These are phyloP conservation scores for Podospora anserina DNA, from an alignment of 495 filamentous ascomycete species.

Conservation along the genomic window DNA sequence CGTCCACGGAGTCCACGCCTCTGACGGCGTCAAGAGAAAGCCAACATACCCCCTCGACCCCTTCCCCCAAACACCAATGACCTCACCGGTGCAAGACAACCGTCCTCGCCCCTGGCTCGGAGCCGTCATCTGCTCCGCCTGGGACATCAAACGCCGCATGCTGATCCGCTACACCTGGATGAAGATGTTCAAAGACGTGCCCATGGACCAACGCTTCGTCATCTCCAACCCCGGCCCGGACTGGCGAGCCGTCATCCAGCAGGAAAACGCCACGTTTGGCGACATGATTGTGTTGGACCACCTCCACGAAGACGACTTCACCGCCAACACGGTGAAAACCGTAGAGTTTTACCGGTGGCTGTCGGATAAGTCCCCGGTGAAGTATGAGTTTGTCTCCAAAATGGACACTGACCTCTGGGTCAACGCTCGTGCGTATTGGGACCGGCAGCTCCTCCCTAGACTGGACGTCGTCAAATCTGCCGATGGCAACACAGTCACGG, in stretches of 20 bases:
- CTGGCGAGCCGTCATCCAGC: constrained; percentile 1
- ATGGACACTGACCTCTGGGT: constrained; percentile 14
- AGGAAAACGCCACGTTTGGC: constrained; percentile 11
- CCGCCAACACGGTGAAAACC: constrained; percentile 11
- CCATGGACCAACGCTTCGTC: constrained; percentile 14
- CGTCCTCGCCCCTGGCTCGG: constrained; percentile 11
- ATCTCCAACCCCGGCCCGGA: constrained; percentile 9
- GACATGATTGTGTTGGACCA: constrained; percentile 14
- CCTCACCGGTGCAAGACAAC: neutral
- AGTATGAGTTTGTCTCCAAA: constrained; percentile 14
- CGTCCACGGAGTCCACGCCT: constrained; percentile 3
- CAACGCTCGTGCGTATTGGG: constrained; percentile 1
- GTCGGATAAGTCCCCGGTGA: constrained; percentile 2
- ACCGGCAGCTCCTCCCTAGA: constrained; percentile 1
- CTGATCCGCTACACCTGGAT: constrained; percentile 16
- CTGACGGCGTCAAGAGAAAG: constrained; percentile 8
- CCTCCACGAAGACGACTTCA: constrained; percentile 13
- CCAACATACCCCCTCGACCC: constrained; percentile 9
- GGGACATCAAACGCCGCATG: constrained; percentile 10
- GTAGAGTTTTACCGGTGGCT: neutral
- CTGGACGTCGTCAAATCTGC: neutral
- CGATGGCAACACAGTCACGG: neutral
- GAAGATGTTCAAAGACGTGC: constrained; percentile 9
- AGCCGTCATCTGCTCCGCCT: constrained; percentile 12
- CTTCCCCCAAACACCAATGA: constrained; percentile 8